Percentiles rank a stretch among this genome's conserved stretches.
These are phyloP conservation scores for Trametes elegans DNA, from an alignment of 768 basidiomycete species.

Conservation along the genomic window DNA sequence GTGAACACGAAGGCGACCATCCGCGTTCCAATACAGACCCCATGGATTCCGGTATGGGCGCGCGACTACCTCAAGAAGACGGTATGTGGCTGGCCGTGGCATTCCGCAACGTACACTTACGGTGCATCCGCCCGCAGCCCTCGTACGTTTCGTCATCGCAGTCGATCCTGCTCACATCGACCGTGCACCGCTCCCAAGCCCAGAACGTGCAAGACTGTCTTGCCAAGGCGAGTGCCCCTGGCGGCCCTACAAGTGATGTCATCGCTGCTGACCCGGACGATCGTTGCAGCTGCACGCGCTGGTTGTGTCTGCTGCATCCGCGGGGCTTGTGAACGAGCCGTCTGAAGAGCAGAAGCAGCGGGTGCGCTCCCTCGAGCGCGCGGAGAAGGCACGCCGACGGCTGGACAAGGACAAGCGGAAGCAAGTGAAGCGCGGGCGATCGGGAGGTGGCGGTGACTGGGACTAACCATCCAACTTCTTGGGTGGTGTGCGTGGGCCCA, in stretches of 20 bases:
- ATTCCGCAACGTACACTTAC: background rate
- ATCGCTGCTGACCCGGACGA: background rate
- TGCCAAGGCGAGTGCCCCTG: constrained; percentile 44
- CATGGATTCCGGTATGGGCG: constrained; percentile 76
- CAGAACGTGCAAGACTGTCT: constrained; percentile 75
- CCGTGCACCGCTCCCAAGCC: constrained; percentile 69
- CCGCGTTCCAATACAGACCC: constrained; percentile 52
- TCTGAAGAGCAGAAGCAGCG: constrained; percentile 55
- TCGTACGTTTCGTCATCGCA: constrained; percentile 67
- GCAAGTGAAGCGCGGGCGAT: constrained; percentile 41
- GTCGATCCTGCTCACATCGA: constrained; percentile 69
- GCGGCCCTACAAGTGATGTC: constrained; percentile 11
- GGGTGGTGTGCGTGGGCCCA: too few relatives aligned
- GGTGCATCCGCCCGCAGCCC: constrained; percentile 46
- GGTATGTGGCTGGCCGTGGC: constrained; percentile 36
- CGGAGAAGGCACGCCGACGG: constrained; percentile 46
- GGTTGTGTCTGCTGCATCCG: constrained; percentile 46
- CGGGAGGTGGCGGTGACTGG: constrained; percentile 20
- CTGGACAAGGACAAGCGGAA: constrained; percentile 54
- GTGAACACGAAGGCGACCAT: constrained; percentile 80
- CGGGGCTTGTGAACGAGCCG: constrained; percentile 49
- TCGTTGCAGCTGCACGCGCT: constrained; percentile 49
- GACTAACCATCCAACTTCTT: constrained; percentile 19
- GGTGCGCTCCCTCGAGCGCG: constrained; percentile 44
- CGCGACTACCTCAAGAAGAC: constrained; percentile 42